These are phyloP conservation scores for Microcos paniculata DNA, from an alignment of 345 rosid species.

Conservation along the genomic window DNA sequence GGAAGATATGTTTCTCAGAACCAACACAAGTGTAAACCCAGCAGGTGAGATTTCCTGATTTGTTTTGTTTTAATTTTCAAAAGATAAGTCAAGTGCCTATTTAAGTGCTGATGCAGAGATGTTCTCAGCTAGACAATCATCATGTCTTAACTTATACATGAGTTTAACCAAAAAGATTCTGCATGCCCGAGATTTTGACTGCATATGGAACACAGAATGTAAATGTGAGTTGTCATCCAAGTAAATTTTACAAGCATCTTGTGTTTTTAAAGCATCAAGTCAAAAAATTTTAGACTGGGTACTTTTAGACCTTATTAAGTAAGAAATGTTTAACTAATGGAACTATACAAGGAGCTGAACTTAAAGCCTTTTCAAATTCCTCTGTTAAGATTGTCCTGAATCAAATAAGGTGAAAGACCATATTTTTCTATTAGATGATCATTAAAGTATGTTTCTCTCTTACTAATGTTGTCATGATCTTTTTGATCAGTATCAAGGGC, in stretches of 20 bases:
- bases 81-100: conserved; percentile 7
- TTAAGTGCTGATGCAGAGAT: neutral
- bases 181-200: neutral
- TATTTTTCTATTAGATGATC: neutral
- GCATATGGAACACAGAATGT: neutral
- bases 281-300: neutral
- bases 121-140: neutral
- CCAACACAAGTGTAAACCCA: conserved; percentile 30
- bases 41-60: conserved; percentile 36
- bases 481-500: conserved; percentile 33
- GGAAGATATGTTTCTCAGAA: conserved; percentile 68
- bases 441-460: neutral
- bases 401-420: neutral
- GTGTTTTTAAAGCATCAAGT: neutral
- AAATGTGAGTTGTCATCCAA: conserved; percentile 1
- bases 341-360: neutral
- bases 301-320: neutral
- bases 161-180: conserved; percentile 3
- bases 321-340: neutral
- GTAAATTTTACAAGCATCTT: neutral
- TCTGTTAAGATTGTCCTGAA: neutral
- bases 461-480: conserved; percentile 12
- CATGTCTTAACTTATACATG: neutral
- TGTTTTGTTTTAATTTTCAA: conserved; percentile 3
- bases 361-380: conserved; percentile 1